Evolutionary conservation across 2,329 filamentous ascomycete species (phyloP).

Genomic region (Neofusicoccum laricinum): DNA sequence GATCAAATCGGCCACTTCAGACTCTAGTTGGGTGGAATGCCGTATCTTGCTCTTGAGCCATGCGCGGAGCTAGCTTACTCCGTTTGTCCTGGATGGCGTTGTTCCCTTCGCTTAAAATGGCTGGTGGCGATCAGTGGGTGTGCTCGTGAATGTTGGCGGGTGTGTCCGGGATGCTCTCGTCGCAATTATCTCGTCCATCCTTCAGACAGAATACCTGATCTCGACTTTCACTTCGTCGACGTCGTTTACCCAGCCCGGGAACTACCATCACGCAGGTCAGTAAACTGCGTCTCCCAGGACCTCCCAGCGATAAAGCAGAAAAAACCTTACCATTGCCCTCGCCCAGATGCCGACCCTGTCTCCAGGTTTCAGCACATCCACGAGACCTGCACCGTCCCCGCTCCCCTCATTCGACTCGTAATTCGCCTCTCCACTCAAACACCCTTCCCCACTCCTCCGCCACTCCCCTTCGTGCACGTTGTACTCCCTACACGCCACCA

Average conservation of each 20-base stretch:
- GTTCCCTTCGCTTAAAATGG: no score
- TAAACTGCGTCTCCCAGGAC: background rate
- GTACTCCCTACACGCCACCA: slow-evolving; percentile 21
- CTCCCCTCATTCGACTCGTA: slow-evolving; percentile 21
- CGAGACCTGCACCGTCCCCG: slow-evolving; percentile 28
- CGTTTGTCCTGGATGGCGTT: no score
- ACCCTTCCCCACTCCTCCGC: slow-evolving; percentile 3
- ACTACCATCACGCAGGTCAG: slow-evolving; percentile 22
- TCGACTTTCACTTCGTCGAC: slow-evolving; percentile 24
- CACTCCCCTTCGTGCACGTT: background rate
- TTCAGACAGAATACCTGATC: slow-evolving; percentile 17
- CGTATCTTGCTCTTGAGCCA: no score
- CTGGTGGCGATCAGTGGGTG: no score
- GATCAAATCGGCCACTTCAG: no score
- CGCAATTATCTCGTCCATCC: no score
- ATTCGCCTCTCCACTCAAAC: background rate
- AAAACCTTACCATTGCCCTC: slow-evolving; percentile 29
- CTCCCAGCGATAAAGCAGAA: background rate
- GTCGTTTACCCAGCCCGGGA: slow-evolving; percentile 28
- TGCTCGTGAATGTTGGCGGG: no score
- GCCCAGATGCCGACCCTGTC: slow-evolving; percentile 32
- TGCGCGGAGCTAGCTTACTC: no score
- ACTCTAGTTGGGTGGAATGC: no score
- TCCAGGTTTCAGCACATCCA: slow-evolving; percentile 25
- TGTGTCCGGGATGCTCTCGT: no score